Evolutionary conservation across 306 rosid species (phyloP), one percentile per base, ranked within the genome.

Genomic region (Cotoneaster glaucophyllus): DNA sequence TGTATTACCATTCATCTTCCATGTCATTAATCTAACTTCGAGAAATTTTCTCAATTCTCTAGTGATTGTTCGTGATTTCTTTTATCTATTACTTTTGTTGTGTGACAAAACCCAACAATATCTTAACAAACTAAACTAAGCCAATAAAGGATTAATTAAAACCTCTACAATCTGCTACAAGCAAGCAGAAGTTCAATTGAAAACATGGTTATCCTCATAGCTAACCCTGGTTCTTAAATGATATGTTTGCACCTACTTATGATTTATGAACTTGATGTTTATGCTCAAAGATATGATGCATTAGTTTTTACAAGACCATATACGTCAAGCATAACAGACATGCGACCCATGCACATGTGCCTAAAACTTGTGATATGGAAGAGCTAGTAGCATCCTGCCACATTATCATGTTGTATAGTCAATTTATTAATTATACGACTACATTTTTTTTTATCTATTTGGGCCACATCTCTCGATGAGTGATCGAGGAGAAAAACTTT

Each of bases 281-380:
- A 6, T 53, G 10, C 24, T 53, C 24, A 53, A 53, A 6, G 58
- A 53, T 1, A 21, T 53, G 58, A 17, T 53, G 19, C 22, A 18
- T 53, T 18, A 18, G 18, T 53, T 53, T 53, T 53, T 24, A 7
- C 58, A 53, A 19, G 58, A 53, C 22, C 58, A 19, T 53, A 19
- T 53, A 19, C 24, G n/a, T 19, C 18, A 8, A 2, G 24, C 58
- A 64, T 76, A 77, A 37, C 67, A 59, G 74, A 82, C 31, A 53
- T 19, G 19, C 67, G 58, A 65, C 76, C 83, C 78, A 25, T 57
- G 26, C 26, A 3, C 43, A 10, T 57, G 29, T 64, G 67, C 70
- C 74, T 5, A 52, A 67, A 75, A 29, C 48, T 68, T 19, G 79
- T 78, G 88, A 70, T 68, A 63, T 34, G 48, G 7, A 57, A 54